Percentiles rank a stretch among this genome's conserved stretches.
Conservation (phyloP, 768 basidiomycete species). For the Lentinula raphanica region DNA sequence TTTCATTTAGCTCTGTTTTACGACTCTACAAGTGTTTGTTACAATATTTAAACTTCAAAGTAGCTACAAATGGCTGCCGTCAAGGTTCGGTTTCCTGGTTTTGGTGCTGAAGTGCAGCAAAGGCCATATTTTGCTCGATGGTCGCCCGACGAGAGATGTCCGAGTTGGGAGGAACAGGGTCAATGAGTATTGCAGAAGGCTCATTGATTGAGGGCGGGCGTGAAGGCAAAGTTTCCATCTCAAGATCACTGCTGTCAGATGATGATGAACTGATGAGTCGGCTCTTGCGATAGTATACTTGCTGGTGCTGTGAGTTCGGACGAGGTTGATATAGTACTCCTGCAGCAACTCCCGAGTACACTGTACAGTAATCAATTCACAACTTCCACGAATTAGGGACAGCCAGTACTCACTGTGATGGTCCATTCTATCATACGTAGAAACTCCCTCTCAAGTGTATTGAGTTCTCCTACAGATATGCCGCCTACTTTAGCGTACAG, state of each 20-base stretch:
- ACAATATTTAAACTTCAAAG: slow-evolving; percentile 12
- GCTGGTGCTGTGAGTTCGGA: slow-evolving; percentile 72
- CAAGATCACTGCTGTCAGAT: slow-evolving; percentile 45
- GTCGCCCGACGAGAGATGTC: slow-evolving; percentile 55
- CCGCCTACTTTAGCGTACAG: slow-evolving; percentile 97
- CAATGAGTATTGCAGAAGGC: slow-evolving; percentile 29
- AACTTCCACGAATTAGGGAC: slow-evolving; percentile 12
- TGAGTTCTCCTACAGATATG: slow-evolving; percentile 85
- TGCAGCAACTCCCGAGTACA: slow-evolving; percentile 88
- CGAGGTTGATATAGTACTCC: slow-evolving; percentile 91
- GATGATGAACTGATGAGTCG: slow-evolving; percentile 34
- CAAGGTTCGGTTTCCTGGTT: slow-evolving; percentile 16
- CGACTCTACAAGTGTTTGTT: slow-evolving; percentile 15
- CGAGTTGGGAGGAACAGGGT: slow-evolving; percentile 33
- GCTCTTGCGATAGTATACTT: slow-evolving; percentile 48
- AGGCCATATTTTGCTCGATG: slow-evolving; percentile 82
- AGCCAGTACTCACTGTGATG: slow-evolving; percentile 69
- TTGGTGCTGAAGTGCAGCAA: slow-evolving; percentile 57
- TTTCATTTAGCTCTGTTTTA: slow-evolving; percentile 15
- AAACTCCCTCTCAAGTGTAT: slow-evolving; percentile 93
- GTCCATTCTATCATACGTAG: slow-evolving; percentile 90
- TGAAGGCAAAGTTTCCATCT: slow-evolving; percentile 46
- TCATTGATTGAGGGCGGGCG: slow-evolving; percentile 14
- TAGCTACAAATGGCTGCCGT: slow-evolving; percentile 6
- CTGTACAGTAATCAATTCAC: slow-evolving; percentile 36